Conservation (phyloP, 495 filamentous ascomycete species). For the Aspergillus baeticus region DNA sequence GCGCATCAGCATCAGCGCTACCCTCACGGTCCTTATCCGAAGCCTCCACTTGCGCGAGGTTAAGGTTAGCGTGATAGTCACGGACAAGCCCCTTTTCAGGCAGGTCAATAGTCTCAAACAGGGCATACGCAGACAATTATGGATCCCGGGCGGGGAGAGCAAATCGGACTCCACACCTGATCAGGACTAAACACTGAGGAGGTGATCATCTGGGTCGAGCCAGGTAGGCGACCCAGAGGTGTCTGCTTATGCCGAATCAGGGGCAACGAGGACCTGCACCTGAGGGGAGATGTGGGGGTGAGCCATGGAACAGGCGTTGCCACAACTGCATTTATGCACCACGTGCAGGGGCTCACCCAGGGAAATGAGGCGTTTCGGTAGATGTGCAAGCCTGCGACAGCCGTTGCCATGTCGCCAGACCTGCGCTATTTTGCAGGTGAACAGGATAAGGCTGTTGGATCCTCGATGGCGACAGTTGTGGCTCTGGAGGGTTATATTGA, state of each 20-base stretch:
- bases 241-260: conserved; percentile 1
- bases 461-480: conserved; percentile 7
- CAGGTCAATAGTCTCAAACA: not conserved
- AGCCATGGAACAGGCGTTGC: not conserved
- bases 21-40: not conserved
- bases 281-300: not conserved
- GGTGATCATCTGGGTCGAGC: not conserved
- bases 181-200: not conserved
- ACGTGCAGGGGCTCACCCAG: not conserved
- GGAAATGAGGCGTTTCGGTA: not conserved
- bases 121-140: not conserved
- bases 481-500: not conserved
- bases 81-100: not conserved
- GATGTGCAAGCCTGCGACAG: not conserved
- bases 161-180: not conserved
- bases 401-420: not conserved
- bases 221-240: not conserved
- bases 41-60: not conserved
- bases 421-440: not conserved
- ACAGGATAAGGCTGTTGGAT: not conserved
- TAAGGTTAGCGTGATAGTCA: not conserved
- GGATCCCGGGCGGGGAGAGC: not conserved
- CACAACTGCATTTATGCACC: not conserved
- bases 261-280: not conserved
- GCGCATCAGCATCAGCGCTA: too few species aligned